Base-by-base conservation (phyloP, 305 asterid species). In the Fraxinus nigra region DNA sequence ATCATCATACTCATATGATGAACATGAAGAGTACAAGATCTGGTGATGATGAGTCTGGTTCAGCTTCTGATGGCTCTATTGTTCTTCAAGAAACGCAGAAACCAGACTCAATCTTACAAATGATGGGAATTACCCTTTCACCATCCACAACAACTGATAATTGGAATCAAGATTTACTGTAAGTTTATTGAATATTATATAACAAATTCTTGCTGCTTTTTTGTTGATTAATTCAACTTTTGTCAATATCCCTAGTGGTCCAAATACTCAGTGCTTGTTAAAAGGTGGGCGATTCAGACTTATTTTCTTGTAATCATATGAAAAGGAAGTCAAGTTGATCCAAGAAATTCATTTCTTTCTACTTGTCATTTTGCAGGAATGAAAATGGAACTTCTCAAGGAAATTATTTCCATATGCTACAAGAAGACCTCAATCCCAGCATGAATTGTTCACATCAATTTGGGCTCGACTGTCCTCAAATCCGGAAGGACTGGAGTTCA, bases 81-180 rank as follows among this genome's bases (percentile, higher is more conserved):
- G 81, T 85, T 5, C 76, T 83, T 61, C 81, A 84, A 76, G 87
- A 76, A 20, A 33, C 24, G 28, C 80, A 40, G 18, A 51, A 77
- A 18, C 78, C 51, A 26, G 73, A 63, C 40, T 14, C 22, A 51
- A 51, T 51, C 22, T 16, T 16, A 51, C 61, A 51, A 51, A 51
- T 51, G 22, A 51, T 51, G 61, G 22, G 22, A 51, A 14, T 46
- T 46, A 59, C 30, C 61, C 22, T 51, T 4, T 51, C 61, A 51
- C 61, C 61, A 51, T 16, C 61, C 61, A 4, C 79, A 6, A 30
- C 83, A 40, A 79, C 77, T 11, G 56, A 65, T 63, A 34, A 81
- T 80, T 89, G 90, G 85, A 85, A 82, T 76, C 90, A 77, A 40
- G 89, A 87, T 74, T 76, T 85, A 26, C 43, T 77, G 92, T 89